A percentile compares a stretch with the other conserved stretches of the same genome.
Evolutionary conservation across 2,329 filamentous ascomycete genomes (phyloP).

Genomic region (Alternaria postmessia): DNA sequence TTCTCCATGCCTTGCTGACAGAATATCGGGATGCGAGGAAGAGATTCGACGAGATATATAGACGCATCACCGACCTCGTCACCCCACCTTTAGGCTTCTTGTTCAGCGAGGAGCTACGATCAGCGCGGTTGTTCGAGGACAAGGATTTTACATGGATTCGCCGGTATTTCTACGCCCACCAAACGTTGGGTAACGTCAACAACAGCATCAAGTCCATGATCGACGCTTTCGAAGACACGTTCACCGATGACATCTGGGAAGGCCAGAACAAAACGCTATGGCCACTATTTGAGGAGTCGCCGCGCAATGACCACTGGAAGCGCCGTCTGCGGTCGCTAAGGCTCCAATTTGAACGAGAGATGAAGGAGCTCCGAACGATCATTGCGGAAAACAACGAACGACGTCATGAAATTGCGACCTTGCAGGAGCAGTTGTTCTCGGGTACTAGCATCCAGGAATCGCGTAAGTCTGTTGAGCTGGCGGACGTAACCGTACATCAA

Average conservation of each 20-base stretch:
- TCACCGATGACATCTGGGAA: conserved; percentile 67
- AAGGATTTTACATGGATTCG: conserved; percentile 67
- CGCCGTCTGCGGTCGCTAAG: conserved; percentile 58
- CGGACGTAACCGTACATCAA: conserved; percentile 62
- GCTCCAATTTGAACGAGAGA: conserved; percentile 61
- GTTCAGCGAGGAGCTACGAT: conserved; percentile 64
- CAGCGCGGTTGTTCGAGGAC: conserved; percentile 69
- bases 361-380: conserved; percentile 59
- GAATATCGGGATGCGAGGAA: conserved; percentile 69
- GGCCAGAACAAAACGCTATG: conserved; percentile 64
- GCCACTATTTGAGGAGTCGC: conserved; percentile 61
- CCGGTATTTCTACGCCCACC: conserved; percentile 70
- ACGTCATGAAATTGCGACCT: conserved; percentile 63
- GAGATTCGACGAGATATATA: conserved; percentile 65
- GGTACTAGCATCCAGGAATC: conserved; percentile 70
- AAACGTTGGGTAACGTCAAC: conserved; percentile 68
- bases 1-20: conserved; percentile 64
- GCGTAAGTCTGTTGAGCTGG: conserved; percentile 65
- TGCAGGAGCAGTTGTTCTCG: conserved; percentile 69
- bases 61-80: conserved; percentile 65
- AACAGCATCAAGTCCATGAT: conserved; percentile 67
- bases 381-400: conserved; percentile 63
- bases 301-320: conserved; percentile 59
- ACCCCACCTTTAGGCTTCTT: conserved; percentile 68
- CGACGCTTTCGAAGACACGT: conserved; percentile 64